phyloP scores from a whole-genome alignment of 192 early-diverging fungal genomes.

The Chytriomyces sp. region DNA sequence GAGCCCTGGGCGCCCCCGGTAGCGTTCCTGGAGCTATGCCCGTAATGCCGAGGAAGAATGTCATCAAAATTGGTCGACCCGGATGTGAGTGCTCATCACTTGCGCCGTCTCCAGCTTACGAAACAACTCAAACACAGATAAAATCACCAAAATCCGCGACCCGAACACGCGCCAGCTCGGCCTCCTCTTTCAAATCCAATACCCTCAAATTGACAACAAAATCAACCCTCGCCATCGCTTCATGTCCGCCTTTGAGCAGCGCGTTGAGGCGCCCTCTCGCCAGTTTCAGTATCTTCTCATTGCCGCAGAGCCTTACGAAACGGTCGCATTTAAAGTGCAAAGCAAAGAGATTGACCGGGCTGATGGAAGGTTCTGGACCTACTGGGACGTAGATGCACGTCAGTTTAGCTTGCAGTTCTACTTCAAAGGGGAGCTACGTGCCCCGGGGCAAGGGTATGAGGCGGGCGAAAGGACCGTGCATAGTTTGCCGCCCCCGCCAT shows the following conservation, averaged over 20 bases:
- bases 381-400: slow-evolving; percentile 91
- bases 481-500: neutral
- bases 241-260: slow-evolving; percentile 97
- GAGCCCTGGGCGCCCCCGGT: slow-evolving; percentile 19
- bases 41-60: slow-evolving; percentile 63
- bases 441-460: neutral
- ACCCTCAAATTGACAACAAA: slow-evolving; percentile 83
- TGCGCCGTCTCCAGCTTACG: neutral
- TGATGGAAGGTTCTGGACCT: slow-evolving; percentile 86
- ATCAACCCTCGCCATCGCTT: slow-evolving; percentile 90
- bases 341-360: slow-evolving; percentile 86
- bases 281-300: slow-evolving; percentile 91
- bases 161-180: slow-evolving; percentile 85
- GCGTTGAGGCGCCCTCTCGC: slow-evolving; percentile 81
- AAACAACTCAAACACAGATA: slow-evolving; percentile 31
- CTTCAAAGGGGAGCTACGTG: slow-evolving; percentile 62
- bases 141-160: slow-evolving; percentile 89
- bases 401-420: slow-evolving; percentile 92
- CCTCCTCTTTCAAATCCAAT: slow-evolving; percentile 90
- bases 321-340: slow-evolving; percentile 91
- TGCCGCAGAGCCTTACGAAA: slow-evolving; percentile 96
- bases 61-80: slow-evolving; percentile 94
- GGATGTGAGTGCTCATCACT: slow-evolving; percentile 59
- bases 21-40: slow-evolving; percentile 31
- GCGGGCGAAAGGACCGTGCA: neutral